Evolutionary conservation across 768 basidiomycete genomes (phyloP), one percentile per base, ranked within the genome.

Genomic region (Dioszegia crocea): DNA sequence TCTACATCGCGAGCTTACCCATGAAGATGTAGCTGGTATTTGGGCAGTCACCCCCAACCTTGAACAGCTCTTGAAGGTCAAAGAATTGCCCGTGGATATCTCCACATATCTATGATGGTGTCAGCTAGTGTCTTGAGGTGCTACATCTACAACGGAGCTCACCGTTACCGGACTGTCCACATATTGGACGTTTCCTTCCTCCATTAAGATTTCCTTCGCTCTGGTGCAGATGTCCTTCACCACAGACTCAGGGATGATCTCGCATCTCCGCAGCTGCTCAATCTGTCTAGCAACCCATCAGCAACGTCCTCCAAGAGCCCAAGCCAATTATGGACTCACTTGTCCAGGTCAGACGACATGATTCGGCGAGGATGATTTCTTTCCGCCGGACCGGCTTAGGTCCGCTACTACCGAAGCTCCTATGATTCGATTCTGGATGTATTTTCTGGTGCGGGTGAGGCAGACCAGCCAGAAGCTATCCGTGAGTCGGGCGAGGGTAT

Each of bases 21-120:
- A 96, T 96, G 78, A 96, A 96, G 46, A 96, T 89, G 76, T 96
- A 96, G 75, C 90, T 93, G 51, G 91, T 89, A 36, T 86, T 88
- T 9, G 91, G 91, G 10, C 91, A 85, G 62, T 82, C 84, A 6
- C 92, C 90, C 1, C 91, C 91, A 57, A 89, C 86, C 66, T 88
- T 80, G 67, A 96, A 80, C 49, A 99, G 80, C 85, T 79, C 79
- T 87, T 92, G 68, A 46, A 98, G 80, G 73, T 98, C 94, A 87
- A 91, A 98, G 78, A 96, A 96, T 76, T 98, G 94, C 24, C 93
- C 93, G 69, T 98, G 93, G 51, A 98, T 94, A 74, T 97, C 93
- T 29, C 93, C 93, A 71, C 79, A 80, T 66, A 80, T 79, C 79
- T 80, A 47, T 36, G 3, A n/a, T 6, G 33, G 14, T 14, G 8